Evolutionary conservation across 1,284 basidiomycete species (phyloP), one percentile per base, ranked within the genome.

Genomic region (Tremellales sp.): DNA sequence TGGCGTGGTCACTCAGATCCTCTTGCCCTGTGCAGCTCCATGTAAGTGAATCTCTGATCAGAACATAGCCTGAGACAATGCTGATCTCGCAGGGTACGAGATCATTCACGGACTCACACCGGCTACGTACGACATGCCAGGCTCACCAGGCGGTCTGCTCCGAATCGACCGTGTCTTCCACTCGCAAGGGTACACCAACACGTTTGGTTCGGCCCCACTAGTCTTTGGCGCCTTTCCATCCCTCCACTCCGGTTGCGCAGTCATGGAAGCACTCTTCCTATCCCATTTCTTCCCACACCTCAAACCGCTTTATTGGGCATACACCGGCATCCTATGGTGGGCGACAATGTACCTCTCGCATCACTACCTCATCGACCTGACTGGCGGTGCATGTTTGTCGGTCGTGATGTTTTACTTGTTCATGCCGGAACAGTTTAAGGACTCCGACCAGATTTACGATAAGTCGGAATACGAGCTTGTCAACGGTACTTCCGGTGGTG

Each of bases 331-430:
- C 27, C 81, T 98, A 1, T 98, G 96, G 74, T 97, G 93, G 94
- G 86, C 88, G 22, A 98, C 94, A 27, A 98, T 98, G 94, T 96
- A 96, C 77, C 84, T 94, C 61, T 90, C 88, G 4, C 92, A 96
- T 71, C 91, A 97, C 77, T 98, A 97, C 78, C 84, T 97, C 61
- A 90, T 98, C 74, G 96, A 98, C 67, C 85, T 97, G 60, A 89
- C 93, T 31, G 89, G 85, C 3, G 94, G 94, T 6, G 89, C 89
- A 0, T 96, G 92, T 68, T 80, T 98, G 51, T 86, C 91, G 19
- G 86, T 87, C 13, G 80, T 82, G 12, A 85, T 82, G 65, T 98
- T 97, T 79, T 97, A 94, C 76, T 72, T 88, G 59, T 85, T 86
- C 75, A 82, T 94, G 61, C 89, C 89, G 0, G 82, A 87, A 55